Evolutionary conservation across 163 green algal genomes (phyloP), one percentile per base, ranked within the genome.

Genomic region (Chlorella variabilis): DNA sequence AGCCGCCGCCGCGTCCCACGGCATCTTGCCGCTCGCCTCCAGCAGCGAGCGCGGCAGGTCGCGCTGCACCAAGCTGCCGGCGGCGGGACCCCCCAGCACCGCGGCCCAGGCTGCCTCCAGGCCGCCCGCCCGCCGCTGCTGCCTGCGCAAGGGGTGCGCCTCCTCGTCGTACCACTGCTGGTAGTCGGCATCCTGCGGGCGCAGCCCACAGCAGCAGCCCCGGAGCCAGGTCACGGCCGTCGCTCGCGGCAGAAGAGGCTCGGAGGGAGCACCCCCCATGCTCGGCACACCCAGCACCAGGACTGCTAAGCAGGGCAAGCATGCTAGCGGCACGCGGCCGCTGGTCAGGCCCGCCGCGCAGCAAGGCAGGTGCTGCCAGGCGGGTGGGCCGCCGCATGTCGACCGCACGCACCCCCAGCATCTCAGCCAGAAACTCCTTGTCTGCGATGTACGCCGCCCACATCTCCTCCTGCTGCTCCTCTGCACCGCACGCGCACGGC

Each of bases 391-490:
- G n/a, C n/a, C n/a, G n/a, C n/a, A n/a, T n/a, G n/a, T n/a, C n/a
- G n/a, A n/a, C 49, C 9, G 2, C 59, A 58, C 79, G 38, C 48
- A 80, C 84, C 71, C 80, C 84, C 63, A 89, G 75, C 80, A 89
- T 71, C 51, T 84, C 84, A 1, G 77, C 51, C 41, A 89, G n/a
- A 23, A 77, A 67, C 49, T 89, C 84, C 58, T 89, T 89, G 75
- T 89, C 84, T 0, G 74, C 80, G 31, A 89, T 89, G 59, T 89
- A 89, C 0, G 84, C 84, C n/a, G 42, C 66, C 84, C 84, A 89
- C 49, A 86, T n/a, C 33, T 66, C 75, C 31, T 86, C 84, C 36
- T 78, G 70, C 75, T 81, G n/a, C 75, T 73, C 75, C 29, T 80
- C 73, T 80, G 56, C 71, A 78, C n/a, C n/a, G n/a, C n/a, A 36